These are phyloP conservation scores for Lasiodiplodia gonubiensis DNA, from an alignment of 2,329 filamentous ascomycete genomes.

Conservation along the genomic window DNA sequence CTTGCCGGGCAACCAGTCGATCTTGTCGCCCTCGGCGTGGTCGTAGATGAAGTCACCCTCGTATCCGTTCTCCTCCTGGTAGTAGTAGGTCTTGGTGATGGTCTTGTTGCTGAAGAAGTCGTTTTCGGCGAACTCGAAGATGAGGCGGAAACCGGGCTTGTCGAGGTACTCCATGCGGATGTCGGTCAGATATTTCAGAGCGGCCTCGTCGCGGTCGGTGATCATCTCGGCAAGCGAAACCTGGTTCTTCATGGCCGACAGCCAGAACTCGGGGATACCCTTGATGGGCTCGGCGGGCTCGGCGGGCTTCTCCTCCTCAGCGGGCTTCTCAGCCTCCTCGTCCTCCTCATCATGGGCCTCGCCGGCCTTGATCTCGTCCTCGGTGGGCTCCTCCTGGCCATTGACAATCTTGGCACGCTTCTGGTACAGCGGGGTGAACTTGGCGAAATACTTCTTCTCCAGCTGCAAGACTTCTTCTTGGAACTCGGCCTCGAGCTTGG, in stretches of 20 bases:
- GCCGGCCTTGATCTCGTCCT: constrained; percentile 84
- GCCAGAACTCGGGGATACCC: constrained; percentile 98
- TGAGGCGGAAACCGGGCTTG: constrained; percentile 95
- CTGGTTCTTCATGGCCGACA: constrained; percentile 99
- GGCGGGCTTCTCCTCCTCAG: constrained; percentile 64
- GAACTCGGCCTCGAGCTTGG: constrained; percentile 97
- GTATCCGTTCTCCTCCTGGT: constrained; percentile 98
- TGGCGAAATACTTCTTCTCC: constrained; percentile 99
- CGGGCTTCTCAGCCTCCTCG: constrained; percentile 59
- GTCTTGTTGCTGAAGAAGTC: constrained; percentile 98
- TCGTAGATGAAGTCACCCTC: constrained; percentile 99
- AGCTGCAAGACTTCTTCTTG: constrained; percentile 97
- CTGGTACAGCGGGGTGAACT: constrained; percentile 96
- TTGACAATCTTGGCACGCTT: constrained; percentile 94
- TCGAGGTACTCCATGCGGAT: constrained; percentile 99
- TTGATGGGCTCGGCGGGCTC: constrained; percentile 62
- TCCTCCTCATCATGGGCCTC: constrained; percentile 78
- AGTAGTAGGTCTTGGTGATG: constrained; percentile 98
- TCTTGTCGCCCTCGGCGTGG: constrained; percentile 96
- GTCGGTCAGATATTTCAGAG: constrained; percentile 86
- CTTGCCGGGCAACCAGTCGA: constrained; percentile 92
- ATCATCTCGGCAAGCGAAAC: constrained; percentile 97
- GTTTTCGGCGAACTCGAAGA: constrained; percentile 96
- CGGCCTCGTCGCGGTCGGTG: constrained; percentile 94
- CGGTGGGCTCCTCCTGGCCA: constrained; percentile 81